Evolutionary conservation across 108 stramenopile genomes (phyloP), one percentile per base, ranked within the genome.

Genomic region (Parietichytrium sp.): DNA sequence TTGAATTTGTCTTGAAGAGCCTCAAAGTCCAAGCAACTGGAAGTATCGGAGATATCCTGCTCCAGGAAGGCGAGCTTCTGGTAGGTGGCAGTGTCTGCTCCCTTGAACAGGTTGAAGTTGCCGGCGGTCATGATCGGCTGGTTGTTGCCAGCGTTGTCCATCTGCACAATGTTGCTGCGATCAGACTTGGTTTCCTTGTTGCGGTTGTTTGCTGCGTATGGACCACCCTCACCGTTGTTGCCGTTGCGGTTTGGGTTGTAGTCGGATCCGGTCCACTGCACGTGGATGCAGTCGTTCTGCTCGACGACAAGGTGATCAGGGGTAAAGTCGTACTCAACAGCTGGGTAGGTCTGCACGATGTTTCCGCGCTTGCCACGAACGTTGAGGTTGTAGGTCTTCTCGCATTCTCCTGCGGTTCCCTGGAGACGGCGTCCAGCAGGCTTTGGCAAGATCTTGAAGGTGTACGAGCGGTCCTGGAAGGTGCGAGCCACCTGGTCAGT

Each of bases 381-480:
- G 81, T 83, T 85, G 8, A 88, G 20, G 54, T 85, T 85, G 79
- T 55, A 85, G 30, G 85, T 81, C 54, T 83, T 84, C 26, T 29
- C 79, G 31, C 79, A 72, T 13, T 3, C 61, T 6, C 61, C 33
- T n/a, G n/a, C n/a, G n/a, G n/a, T n/a, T n/a, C n/a, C n/a, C n/a
- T n/a, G n/a, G n/a, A n/a, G n/a, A n/a, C n/a, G n/a, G n/a, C n/a
- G n/a, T 3, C 26, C 12, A 27, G 29, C 8, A n/a, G 61, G 61
- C 20, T 42, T 33, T 25, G 29, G n/a, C n/a, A 42, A 33, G 54
- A 88, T 85, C 47, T 61, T 51, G 82, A 88, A 88, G 30, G 78
- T 47, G 72, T 85, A 88, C 13, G 72, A 54, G 36, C 87, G 85
- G 84, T 88, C 87, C 83, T 88, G 85, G 48, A 88, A 88, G 83